Evolutionary conservation across 1,139 yeast species (phyloP), one percentile per base, ranked within the genome.

Genomic region (Pichia sp.): DNA sequence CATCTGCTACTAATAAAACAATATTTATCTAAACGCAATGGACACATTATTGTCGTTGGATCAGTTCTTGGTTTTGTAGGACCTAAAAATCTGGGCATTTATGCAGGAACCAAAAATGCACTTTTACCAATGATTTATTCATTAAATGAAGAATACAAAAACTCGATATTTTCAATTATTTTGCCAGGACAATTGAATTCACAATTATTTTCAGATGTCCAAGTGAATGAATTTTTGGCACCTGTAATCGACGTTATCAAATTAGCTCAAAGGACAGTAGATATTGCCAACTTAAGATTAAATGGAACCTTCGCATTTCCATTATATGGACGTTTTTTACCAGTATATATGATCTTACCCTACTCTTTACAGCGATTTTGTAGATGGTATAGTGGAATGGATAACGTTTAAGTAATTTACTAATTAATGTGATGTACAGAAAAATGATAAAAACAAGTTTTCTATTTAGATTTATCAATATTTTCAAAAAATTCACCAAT

Each of bases 51-150:
- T 9, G 74, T 80, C 2, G 61, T 87, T 2, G 73, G 94, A 1
- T 84, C 94, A 1, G 74, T 84, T 0, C 63, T 87, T 28, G 95
- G 95, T 0, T 66, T 74, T 4, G 66, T 85, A 22, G 83, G 90
- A 0, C 95, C 96, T 0, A 73, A 74, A 10, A 76, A 79, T 52
- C 71, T 84, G 10, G 74, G 87, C 2, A 59, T 76, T 3, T 84
- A 82, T 58, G 73, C 87, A 0, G 80, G 84, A 0, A 68, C 87
- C 11, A 85, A 85, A 57, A 80, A 87, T 0, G 78, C 87, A 0
- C 53, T 75, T 22, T 68, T 74, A 6, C 78, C 80, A 52, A 57
- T 79, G 3, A 82, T 80, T 52, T 87, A 82, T 50, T 73, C 84
- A 0, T 56, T 80, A 38, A 59, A 73, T 1, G 73, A 70, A 47